A percentile compares a stretch with the other conserved stretches of the same genome.
phyloP scores from a whole-genome alignment of 1,284 basidiomycete species.

The Ceratobasidium sp. region DNA sequence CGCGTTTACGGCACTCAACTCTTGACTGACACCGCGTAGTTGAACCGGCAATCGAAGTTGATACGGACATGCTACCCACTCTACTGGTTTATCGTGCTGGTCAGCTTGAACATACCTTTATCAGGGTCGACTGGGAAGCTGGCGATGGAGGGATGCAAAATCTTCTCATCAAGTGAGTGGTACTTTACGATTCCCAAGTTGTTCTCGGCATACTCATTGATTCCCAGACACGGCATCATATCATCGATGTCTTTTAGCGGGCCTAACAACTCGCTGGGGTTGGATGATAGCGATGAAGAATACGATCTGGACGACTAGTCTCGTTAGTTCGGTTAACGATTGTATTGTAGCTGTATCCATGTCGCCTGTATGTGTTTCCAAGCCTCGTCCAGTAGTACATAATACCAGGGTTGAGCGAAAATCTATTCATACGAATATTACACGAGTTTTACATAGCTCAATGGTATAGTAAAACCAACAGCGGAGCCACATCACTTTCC shows the following conservation, averaged over 20 bases:
- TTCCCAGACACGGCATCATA: slow-evolving; percentile 33
- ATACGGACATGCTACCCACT: slow-evolving; percentile 85
- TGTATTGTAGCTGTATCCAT: background rate
- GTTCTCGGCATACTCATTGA: background rate
- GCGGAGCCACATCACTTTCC: too few species aligned
- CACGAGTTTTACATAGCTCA: background rate
- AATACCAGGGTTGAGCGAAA: background rate
- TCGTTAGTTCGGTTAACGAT: background rate
- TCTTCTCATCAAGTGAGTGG: slow-evolving; percentile 69
- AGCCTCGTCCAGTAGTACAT: background rate
- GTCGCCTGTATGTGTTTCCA: background rate
- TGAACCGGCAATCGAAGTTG: slow-evolving; percentile 67
- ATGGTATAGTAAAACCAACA: too few species aligned
- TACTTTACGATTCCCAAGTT: background rate
- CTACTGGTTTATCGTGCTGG: slow-evolving; percentile 84
- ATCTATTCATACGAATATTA: slow-evolving; percentile 3
- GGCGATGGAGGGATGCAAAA: slow-evolving; percentile 74
- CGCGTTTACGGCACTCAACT: background rate
- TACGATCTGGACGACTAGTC: slow-evolving; percentile 36
- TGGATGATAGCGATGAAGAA: slow-evolving; percentile 22
- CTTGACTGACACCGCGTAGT: slow-evolving; percentile 15
- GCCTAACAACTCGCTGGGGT: slow-evolving; percentile 8
- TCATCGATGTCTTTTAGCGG: slow-evolving; percentile 39
- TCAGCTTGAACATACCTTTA: slow-evolving; percentile 85
- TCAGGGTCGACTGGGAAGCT: slow-evolving; percentile 87